Conservation (phyloP, 192 early-diverging fungal genomes). For the Physocladia obscura region DNA sequence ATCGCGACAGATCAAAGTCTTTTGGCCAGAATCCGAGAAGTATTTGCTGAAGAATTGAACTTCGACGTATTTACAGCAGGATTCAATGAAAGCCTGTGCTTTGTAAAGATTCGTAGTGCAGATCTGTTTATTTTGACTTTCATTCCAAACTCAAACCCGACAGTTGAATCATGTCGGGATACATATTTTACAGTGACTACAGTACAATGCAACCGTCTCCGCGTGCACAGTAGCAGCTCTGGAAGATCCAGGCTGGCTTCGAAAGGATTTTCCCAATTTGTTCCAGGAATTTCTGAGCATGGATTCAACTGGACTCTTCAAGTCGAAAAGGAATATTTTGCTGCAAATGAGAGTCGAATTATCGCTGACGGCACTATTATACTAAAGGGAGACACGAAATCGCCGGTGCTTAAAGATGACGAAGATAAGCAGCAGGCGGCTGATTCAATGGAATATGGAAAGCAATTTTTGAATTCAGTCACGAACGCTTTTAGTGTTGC, state of each 20-base stretch:
- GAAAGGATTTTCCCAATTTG: slow-evolving; percentile 2
- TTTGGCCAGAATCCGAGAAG: no score
- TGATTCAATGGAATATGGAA: neutral
- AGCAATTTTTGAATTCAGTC: slow-evolving; percentile 1
- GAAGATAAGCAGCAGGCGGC: neutral
- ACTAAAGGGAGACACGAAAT: neutral
- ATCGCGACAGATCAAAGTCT: no score
- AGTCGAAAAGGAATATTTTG: neutral
- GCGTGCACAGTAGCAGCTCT: slow-evolving; percentile 22
- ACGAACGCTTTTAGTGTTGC: slow-evolving; percentile 24
- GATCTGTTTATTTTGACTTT: slow-evolving; percentile 41
- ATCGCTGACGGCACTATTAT: slow-evolving; percentile 2
- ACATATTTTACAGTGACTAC: slow-evolving; percentile 26
- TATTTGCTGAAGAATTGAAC: no score
- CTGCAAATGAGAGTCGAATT: neutral
- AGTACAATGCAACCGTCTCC: slow-evolving; percentile 27
- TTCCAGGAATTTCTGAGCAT: neutral
- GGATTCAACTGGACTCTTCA: neutral
- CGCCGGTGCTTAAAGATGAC: neutral
- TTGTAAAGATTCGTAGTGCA: slow-evolving; percentile 38
- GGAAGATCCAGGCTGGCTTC: slow-evolving; percentile 3
- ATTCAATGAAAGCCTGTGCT: slow-evolving; percentile 32
- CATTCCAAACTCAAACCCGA: slow-evolving; percentile 14
- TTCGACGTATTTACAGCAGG: neutral
- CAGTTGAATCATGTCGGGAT: no score